Conservation (phyloP, 176 grass and related monocot genomes). For the Chrysopogon serrulatus region DNA sequence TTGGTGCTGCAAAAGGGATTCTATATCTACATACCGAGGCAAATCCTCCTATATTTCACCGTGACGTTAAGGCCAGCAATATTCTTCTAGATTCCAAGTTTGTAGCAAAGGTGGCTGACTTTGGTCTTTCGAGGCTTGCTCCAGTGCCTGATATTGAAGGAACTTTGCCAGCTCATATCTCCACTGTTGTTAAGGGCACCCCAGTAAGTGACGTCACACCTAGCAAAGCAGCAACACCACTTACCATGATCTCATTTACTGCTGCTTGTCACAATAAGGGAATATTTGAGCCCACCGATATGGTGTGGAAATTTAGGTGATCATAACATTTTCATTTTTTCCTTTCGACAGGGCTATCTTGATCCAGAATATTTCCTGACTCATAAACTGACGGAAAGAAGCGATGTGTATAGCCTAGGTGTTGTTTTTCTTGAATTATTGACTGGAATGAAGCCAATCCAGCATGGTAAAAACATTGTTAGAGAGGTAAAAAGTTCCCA, state of each 20-base stretch:
- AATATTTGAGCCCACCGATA: not conserved
- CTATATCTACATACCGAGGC: conserved; percentile 92
- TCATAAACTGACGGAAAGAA: conserved; percentile 88
- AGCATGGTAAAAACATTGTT: conserved; percentile 91
- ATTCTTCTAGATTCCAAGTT: conserved; percentile 88
- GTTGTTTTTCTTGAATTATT: conserved; percentile 86
- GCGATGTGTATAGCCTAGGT: conserved; percentile 87
- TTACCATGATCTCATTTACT: not conserved
- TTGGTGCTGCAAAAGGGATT: conserved; percentile 86
- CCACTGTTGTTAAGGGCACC: conserved; percentile 95
- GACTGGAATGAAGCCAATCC: conserved; percentile 90
- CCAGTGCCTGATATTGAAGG: conserved; percentile 77
- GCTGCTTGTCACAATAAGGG: not conserved
- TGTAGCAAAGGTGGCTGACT: conserved; percentile 89
- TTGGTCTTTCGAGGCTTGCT: conserved; percentile 95
- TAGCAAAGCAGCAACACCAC: not conserved
- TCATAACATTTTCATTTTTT: not conserved
- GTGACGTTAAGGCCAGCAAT: conserved; percentile 96
- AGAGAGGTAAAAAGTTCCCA: conserved; percentile 60
- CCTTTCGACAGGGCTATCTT: conserved; percentile 76
- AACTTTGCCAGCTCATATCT: conserved; percentile 57
- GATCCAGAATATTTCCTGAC: conserved; percentile 99
- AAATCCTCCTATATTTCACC: conserved; percentile 92
- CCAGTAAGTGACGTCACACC: conserved; percentile 59
- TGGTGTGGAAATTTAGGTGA: conserved; percentile 5